A percentile compares a stretch with the other conserved stretches of the same genome.
These are phyloP conservation scores for Skeletonema costatum DNA, from an alignment of 108 stramenopile species.

Conservation along the genomic window DNA sequence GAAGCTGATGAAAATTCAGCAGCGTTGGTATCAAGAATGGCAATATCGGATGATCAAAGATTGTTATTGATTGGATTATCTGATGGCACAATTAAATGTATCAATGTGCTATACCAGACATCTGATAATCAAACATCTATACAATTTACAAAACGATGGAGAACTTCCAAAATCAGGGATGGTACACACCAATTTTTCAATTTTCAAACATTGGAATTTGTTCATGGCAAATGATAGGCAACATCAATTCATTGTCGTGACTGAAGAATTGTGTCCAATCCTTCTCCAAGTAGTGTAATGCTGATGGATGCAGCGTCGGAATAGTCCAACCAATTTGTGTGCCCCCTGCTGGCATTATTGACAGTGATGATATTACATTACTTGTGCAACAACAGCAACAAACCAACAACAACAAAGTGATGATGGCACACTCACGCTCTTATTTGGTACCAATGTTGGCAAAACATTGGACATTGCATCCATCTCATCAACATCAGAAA, in stretches of 20 bases:
- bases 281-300: not conserved
- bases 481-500: not conserved
- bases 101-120: conserved; percentile 34
- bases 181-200: no score
- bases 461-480: conserved; percentile 14
- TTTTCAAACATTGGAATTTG: conserved; percentile 40
- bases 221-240: not conserved
- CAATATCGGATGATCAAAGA: conserved; percentile 38
- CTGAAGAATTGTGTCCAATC: not conserved
- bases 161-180: conserved; percentile 41
- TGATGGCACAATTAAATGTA: conserved; percentile 66
- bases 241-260: conserved; percentile 33
- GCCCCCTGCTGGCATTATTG: conserved; percentile 2
- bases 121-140: conserved; percentile 21
- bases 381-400: conserved; percentile 16
- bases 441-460: conserved; percentile 34
- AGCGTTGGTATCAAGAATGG: conserved; percentile 9
- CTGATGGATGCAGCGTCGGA: conserved; percentile 31
- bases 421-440: not conserved
- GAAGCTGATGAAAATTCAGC: not conserved
- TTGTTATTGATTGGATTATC: conserved; percentile 25
- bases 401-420: not conserved
- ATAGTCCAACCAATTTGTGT: conserved; percentile 12
- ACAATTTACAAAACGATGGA: conserved; percentile 26
- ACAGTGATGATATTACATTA: conserved; percentile 3